Evolutionary conservation across 495 filamentous ascomycete species (phyloP).

Genomic region (Zalerion maritima): DNA sequence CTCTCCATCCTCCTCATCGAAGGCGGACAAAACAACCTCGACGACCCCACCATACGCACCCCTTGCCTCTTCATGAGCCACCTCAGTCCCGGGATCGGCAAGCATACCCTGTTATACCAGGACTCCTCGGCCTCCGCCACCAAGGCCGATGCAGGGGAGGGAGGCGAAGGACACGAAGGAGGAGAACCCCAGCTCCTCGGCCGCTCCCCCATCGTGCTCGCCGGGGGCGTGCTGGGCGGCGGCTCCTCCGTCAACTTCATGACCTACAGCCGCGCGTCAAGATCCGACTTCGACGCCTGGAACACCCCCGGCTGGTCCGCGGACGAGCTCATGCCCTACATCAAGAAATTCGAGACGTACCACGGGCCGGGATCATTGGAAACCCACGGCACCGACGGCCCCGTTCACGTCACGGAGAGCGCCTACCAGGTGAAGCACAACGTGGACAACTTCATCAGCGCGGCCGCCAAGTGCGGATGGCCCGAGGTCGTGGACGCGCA

Average conservation of each 20-base stretch:
- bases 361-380: slow-evolving; percentile 23
- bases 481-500: slow-evolving; percentile 29
- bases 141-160: slow-evolving; percentile 17
- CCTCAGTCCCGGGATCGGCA: too few relatives aligned
- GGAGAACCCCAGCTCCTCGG: slow-evolving; percentile 30
- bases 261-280: slow-evolving; percentile 27
- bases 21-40: slow-evolving; percentile 21
- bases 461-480: slow-evolving; percentile 26
- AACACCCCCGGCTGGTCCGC: slow-evolving; percentile 34
- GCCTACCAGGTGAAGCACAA: slow-evolving; percentile 12
- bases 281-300: slow-evolving; percentile 37
- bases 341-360: slow-evolving; percentile 42
- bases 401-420: slow-evolving; percentile 33
- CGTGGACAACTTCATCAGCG: slow-evolving; percentile 28
- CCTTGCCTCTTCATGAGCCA: slow-evolving; percentile 20
- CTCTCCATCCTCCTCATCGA: slow-evolving; percentile 30
- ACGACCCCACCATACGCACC: slow-evolving; percentile 15
- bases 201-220: slow-evolving; percentile 31
- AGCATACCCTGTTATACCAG: too few relatives aligned
- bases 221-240: slow-evolving; percentile 42
- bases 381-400: slow-evolving; percentile 34
- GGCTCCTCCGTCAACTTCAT: slow-evolving; percentile 47
- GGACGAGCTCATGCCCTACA: slow-evolving; percentile 33
- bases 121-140: slow-evolving; percentile 14
- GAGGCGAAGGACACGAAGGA: too few relatives aligned